phyloP scores from a whole-genome alignment of 176 grass and related monocot genomes.

The Avena sativa region DNA sequence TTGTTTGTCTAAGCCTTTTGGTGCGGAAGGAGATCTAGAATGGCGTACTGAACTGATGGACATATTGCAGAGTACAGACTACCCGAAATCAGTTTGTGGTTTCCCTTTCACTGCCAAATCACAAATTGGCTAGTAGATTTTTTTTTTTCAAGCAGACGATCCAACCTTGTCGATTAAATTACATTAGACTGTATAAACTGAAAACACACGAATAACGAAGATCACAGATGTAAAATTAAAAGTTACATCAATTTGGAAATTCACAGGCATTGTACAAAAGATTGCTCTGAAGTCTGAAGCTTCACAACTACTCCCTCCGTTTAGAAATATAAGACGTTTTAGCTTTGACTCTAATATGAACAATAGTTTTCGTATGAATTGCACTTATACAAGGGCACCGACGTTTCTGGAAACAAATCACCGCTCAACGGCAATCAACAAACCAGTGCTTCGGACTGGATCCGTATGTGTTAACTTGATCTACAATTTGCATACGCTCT shows the following conservation, averaged over 20 bases:
- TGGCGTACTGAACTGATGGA: background rate
- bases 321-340: background rate
- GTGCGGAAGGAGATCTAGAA: background rate
- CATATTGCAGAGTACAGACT: background rate
- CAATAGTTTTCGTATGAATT: too few species aligned
- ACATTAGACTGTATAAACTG: background rate
- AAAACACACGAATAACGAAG: background rate
- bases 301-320: background rate
- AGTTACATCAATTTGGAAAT: background rate
- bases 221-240: background rate
- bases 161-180: background rate
- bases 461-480: too few species aligned
- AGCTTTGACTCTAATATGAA: too few species aligned
- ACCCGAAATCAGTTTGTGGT: background rate
- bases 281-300: background rate
- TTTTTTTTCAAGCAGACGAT: background rate
- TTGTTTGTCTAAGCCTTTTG: background rate
- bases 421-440: too few species aligned
- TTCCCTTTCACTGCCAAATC: background rate
- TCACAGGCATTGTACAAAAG: background rate
- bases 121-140: background rate
- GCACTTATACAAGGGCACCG: too few species aligned
- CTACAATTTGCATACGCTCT: too few species aligned
- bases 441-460: too few species aligned
- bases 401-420: too few species aligned